Percentiles rank a stretch among this genome's conserved stretches.
Conservation (phyloP, 2,329 filamentous ascomycete species). For the Talaromyces pinophilus region DNA sequence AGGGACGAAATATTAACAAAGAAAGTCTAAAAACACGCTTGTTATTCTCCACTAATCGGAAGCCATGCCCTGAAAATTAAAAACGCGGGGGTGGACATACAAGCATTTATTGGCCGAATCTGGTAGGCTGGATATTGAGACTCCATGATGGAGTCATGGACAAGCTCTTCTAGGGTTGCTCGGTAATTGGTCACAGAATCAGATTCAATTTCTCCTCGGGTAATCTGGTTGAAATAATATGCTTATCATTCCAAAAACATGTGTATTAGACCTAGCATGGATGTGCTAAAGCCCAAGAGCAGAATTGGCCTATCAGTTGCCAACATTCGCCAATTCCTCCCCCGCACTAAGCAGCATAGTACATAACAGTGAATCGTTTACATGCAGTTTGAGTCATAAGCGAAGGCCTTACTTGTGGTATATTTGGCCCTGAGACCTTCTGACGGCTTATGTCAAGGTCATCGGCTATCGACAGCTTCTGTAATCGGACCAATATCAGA, state of each 20-base stretch:
- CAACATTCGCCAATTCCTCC: neutral
- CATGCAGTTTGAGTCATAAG: neutral
- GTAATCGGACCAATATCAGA: neutral
- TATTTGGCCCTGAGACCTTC: neutral
- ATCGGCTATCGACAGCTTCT: neutral
- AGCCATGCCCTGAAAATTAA: neutral
- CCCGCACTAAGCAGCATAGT: neutral
- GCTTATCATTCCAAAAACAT: neutral
- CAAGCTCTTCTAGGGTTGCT: neutral
- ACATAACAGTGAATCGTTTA: neutral
- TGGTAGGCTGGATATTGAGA: neutral
- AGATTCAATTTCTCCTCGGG: neutral
- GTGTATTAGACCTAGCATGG: neutral
- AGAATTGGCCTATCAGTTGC: neutral
- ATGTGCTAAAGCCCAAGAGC: neutral
- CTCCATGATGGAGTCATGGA: neutral
- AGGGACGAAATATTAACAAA: neutral
- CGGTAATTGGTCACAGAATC: neutral
- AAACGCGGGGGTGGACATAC: neutral
- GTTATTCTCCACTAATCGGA: slow-evolving; percentile 4
- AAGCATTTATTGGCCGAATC: neutral
- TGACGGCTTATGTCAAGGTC: neutral
- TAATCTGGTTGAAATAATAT: neutral
- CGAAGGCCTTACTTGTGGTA: neutral
- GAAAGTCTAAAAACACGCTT: neutral